Conservation (phyloP, 2,329 filamentous ascomycete species). For the Paecilomyces fulvus region DNA sequence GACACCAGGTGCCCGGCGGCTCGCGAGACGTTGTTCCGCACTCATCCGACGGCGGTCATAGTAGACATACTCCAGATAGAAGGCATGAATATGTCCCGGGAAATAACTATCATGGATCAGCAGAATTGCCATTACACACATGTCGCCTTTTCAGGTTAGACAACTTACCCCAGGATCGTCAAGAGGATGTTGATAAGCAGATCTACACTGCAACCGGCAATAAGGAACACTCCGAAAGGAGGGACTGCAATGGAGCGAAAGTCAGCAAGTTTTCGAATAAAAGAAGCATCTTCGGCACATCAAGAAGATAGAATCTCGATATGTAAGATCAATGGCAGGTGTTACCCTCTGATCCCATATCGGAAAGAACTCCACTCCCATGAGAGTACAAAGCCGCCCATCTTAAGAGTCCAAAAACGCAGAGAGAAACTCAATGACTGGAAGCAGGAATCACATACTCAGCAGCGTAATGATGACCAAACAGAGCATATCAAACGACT, state of each 20-base stretch:
- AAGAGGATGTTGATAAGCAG: conserved; percentile 59
- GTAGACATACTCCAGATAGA: conserved; percentile 77
- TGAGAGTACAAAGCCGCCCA: not conserved
- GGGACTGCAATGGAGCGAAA: conserved; percentile 43
- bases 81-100: conserved; percentile 71
- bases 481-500: not conserved
- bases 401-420: not conserved
- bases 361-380: not conserved
- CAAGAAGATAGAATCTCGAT: not conserved
- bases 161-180: conserved; percentile 52
- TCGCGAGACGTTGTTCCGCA: conserved; percentile 11
- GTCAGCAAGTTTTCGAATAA: not conserved
- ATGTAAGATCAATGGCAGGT: not conserved
- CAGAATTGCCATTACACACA: not conserved
- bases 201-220: conserved; percentile 58
- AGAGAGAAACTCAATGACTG: not conserved
- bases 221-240: conserved; percentile 54
- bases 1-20: conserved; percentile 25
- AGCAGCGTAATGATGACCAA: not conserved
- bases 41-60: conserved; percentile 51
- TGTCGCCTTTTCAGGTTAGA: not conserved
- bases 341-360: not conserved
- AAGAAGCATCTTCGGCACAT: not conserved
- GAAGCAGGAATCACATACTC: not conserved
- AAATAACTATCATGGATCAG: conserved; percentile 47